Evolutionary conservation across 331 rosid species (phyloP).

Genomic region (Cydonia oblonga): DNA sequence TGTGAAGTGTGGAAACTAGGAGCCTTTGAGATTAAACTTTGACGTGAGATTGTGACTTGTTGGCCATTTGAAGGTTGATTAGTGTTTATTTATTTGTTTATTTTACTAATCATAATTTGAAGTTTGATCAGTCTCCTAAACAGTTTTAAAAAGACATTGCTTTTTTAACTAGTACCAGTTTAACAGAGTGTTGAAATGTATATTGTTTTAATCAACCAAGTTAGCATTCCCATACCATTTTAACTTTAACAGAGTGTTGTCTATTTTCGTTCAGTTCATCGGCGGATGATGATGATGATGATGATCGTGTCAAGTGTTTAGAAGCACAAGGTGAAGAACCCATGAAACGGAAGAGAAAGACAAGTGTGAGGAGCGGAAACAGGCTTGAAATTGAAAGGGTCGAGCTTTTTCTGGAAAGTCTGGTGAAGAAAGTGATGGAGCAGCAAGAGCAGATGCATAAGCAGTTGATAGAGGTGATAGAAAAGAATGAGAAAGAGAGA

Average conservation of each 20-base stretch:
- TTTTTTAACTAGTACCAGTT: not conserved
- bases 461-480: slow-evolving; percentile 58
- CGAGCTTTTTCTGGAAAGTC: slow-evolving; percentile 39
- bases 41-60: not conserved
- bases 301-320: slow-evolving; percentile 12
- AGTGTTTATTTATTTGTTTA: not conserved
- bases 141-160: no score
- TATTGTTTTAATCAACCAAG: not conserved
- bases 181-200: not conserved
- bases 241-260: slow-evolving; percentile 1
- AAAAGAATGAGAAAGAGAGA: slow-evolving; percentile 65
- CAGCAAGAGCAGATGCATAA: slow-evolving; percentile 76
- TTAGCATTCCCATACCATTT: not conserved
- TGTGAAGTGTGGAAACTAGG: not conserved
- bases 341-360: slow-evolving; percentile 38
- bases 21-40: not conserved
- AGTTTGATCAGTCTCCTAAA: no score
- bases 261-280: slow-evolving; percentile 40
- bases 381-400: slow-evolving; percentile 22
- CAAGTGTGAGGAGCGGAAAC: slow-evolving; percentile 2
- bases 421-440: slow-evolving; percentile 60
- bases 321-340: slow-evolving; percentile 11
- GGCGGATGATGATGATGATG: slow-evolving; percentile 20
- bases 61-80: not conserved
- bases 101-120: not conserved